These are phyloP conservation scores for Apophysomyces ossiformis DNA, from an alignment of 371 early-diverging fungal genomes.

Conservation along the genomic window DNA sequence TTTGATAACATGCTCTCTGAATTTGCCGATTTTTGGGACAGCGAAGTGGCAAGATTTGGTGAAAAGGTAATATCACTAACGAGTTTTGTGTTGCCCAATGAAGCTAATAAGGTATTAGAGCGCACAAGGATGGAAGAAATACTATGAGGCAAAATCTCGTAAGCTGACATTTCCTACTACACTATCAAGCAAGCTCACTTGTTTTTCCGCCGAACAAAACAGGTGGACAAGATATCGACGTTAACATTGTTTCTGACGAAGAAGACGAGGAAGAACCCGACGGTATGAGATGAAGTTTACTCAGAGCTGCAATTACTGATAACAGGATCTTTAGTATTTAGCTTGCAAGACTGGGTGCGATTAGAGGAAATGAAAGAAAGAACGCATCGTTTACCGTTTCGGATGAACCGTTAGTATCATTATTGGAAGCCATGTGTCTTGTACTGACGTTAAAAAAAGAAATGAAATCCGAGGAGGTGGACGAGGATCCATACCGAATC, in stretches of 20 bases:
- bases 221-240: constrained; percentile 25
- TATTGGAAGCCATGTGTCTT: constrained; percentile 15
- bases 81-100: too few relatives aligned
- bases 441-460: constrained; percentile 14
- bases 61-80: constrained; percentile 53
- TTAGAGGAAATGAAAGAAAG: constrained; percentile 24
- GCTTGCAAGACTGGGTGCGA: constrained; percentile 28
- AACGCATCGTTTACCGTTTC: constrained; percentile 31
- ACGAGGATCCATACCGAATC: constrained; percentile 73
- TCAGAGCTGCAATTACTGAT: background rate
- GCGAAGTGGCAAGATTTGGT: constrained; percentile 76
- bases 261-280: constrained; percentile 22
- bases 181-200: background rate
- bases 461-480: constrained; percentile 35
- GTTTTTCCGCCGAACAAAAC: background rate
- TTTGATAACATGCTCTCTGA: constrained; percentile 57
- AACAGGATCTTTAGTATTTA: constrained; percentile 12
- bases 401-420: constrained; percentile 30
- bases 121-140: constrained; percentile 65
- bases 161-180: constrained; percentile 14
- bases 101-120: constrained; percentile 22
- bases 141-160: constrained; percentile 26
- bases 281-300: background rate
- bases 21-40: constrained; percentile 81
- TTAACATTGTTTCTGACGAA: background rate